Evolutionary conservation across 345 rosid species (phyloP), one percentile per base, ranked within the genome.

Genomic region (Melastoma malabathricum): DNA sequence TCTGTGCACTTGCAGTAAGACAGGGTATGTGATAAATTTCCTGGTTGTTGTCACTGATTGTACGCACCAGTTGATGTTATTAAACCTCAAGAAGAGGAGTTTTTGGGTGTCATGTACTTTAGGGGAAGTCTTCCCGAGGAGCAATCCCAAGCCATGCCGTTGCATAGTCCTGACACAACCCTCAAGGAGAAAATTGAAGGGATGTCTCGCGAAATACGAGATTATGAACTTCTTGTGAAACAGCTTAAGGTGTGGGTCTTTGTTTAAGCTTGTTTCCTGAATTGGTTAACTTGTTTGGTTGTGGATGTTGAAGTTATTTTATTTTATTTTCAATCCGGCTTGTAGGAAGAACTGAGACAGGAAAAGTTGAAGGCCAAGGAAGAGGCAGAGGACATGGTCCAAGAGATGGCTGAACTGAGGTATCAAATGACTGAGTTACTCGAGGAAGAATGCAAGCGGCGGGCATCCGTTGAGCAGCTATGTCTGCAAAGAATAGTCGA

Each of bases 341-440:
- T 16, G 39, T 61, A 77, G 90, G 82, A 78, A 41, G 96, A 83
- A 48, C 38, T 86, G 69, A 78, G 72, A 67, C 75, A 72, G 58
- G 89, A 86, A 65, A 86, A 78, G 64, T 67, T 75, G 57, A 86
- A 76, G 60, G 78, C 94, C 43, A 83, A 81, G 72, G 98, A 90
- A 67, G 97, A 89, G 69, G 76, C 96, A 1, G 96, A 89, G 62
- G 96, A 89, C 62, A 75, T 89, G 47, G 79, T 90, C 17, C 96
- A 89, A 71, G 96, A 86, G 76, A 89, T 86, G 96, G 96, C 96
- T 27, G 97, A 89, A 62, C 66, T 89, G 56, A 81, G 97, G 74
- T 83, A 89, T 54, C 77, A 83, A 65, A 81, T 86, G 78, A 83
- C 86, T 47, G 43, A 77, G 64, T 73, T 89, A 69, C 78, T 89